phyloP scores from a whole-genome alignment of 2,329 filamentous ascomycete species.

The Drechslera avenae region DNA sequence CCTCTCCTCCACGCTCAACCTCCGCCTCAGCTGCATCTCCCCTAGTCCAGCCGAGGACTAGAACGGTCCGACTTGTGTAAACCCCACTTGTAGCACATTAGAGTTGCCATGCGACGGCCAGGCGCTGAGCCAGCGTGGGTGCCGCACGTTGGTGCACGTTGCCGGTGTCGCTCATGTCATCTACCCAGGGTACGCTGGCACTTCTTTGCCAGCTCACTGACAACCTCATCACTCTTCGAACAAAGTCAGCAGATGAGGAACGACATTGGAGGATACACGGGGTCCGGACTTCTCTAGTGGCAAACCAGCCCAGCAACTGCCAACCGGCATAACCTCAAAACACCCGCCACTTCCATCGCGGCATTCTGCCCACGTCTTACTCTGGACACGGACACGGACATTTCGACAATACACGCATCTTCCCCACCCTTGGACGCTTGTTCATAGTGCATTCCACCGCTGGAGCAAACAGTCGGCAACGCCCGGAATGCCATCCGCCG shows the following conservation, averaged over 20 bases:
- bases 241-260: not conserved
- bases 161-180: not conserved
- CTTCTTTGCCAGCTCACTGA: slow-evolving; percentile 2
- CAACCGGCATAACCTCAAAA: not conserved
- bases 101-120: slow-evolving; percentile 3
- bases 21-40: slow-evolving; percentile 6
- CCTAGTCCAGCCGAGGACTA: slow-evolving; percentile 6
- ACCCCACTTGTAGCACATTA: not conserved
- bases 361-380: not conserved
- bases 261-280: not conserved
- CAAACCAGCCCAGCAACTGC: not conserved
- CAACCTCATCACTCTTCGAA: not conserved
- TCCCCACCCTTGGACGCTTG: not conserved
- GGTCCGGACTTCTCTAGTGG: slow-evolving; percentile 3
- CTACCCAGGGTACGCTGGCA: slow-evolving; percentile 1
- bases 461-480: not conserved
- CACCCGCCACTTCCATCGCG: slow-evolving; percentile 4
- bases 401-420: not conserved
- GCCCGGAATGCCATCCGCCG: slow-evolving; percentile 8
- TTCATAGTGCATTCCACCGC: not conserved
- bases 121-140: not conserved
- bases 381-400: not conserved
- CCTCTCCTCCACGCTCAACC: slow-evolving; percentile 2
- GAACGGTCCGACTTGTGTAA: slow-evolving; percentile 1
- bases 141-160: not conserved